Conservation (phyloP, 371 early-diverging fungal species). For the Mortierella sp. region DNA sequence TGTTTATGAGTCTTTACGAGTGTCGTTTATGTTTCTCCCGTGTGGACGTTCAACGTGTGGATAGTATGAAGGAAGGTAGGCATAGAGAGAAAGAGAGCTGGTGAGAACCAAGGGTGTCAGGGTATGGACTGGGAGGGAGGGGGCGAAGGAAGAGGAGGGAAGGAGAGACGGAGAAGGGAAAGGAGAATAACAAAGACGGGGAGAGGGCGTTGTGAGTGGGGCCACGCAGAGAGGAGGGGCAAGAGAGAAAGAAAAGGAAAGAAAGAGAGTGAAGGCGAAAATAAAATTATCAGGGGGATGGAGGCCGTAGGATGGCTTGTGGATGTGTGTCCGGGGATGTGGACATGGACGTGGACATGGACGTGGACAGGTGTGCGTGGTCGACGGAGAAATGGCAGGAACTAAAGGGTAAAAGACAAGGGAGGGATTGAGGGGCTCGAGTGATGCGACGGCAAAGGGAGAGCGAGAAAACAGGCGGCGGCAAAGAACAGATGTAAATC, state of each 20-base stretch:
- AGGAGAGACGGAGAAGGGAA: not conserved
- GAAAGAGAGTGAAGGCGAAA: not conserved
- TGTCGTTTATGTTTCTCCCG: not conserved
- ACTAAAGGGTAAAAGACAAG: no score
- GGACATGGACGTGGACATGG: no score
- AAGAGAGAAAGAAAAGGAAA: not conserved
- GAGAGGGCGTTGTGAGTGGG: not conserved
- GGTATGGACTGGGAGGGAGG: not conserved
- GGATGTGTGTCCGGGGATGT: no score
- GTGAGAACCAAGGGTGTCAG: not conserved
- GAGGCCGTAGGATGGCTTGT: no score
- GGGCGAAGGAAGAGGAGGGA: not conserved
- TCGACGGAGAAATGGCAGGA: no score
- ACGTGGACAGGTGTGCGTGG: no score
- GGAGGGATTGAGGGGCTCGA: no score
- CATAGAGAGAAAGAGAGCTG: not conserved
- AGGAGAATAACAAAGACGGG: not conserved
- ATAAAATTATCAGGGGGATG: no score
- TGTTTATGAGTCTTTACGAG: not conserved
- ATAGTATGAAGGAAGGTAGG: not conserved
- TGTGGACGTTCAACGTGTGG: not conserved
- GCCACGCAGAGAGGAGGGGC: not conserved
- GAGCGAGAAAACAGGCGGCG: no score
- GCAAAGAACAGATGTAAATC: no score
- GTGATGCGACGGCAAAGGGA: no score